Conservation (phyloP, 2,329 filamentous ascomycete species). For the Metarhizium anisopliae region DNA sequence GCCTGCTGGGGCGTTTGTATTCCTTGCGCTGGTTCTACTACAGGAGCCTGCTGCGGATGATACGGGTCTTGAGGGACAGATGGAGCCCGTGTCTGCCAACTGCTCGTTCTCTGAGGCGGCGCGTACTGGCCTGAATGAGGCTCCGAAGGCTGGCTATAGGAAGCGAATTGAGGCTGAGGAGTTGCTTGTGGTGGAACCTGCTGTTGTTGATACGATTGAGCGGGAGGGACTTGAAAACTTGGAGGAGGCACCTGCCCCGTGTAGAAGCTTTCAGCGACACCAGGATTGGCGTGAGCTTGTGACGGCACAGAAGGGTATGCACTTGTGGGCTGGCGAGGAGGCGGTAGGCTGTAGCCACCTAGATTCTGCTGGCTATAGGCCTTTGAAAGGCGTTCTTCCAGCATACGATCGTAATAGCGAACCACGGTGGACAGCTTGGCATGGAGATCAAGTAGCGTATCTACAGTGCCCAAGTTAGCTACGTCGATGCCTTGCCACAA, state of each 20-base stretch:
- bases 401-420: constrained; percentile 94
- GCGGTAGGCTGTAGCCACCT: constrained; percentile 52
- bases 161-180: constrained; percentile 32
- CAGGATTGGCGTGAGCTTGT: constrained; percentile 35
- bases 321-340: constrained; percentile 41
- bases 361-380: constrained; percentile 79
- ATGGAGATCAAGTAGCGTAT: constrained; percentile 87
- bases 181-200: constrained; percentile 21
- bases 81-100: constrained; percentile 37
- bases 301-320: constrained; percentile 65
- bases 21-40: constrained; percentile 16
- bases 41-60: constrained; percentile 14
- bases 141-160: constrained; percentile 33
- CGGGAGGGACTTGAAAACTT: constrained; percentile 13
- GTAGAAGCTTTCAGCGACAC: constrained; percentile 73
- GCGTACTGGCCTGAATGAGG: constrained; percentile 34
- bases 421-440: constrained; percentile 94
- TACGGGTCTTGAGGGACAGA: constrained; percentile 26
- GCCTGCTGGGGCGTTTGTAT: constrained; percentile 21
- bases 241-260: constrained; percentile 48
- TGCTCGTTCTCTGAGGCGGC: constrained; percentile 38
- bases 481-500: neutral
- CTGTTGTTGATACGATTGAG: constrained; percentile 17
- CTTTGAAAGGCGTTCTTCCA: constrained; percentile 88
- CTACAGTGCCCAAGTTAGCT: constrained; percentile 31